A percentile compares a stretch with the other conserved stretches of the same genome.
Evolutionary conservation across 2,329 filamentous ascomycete species (phyloP).

Genomic region (Aspergillus niger): DNA sequence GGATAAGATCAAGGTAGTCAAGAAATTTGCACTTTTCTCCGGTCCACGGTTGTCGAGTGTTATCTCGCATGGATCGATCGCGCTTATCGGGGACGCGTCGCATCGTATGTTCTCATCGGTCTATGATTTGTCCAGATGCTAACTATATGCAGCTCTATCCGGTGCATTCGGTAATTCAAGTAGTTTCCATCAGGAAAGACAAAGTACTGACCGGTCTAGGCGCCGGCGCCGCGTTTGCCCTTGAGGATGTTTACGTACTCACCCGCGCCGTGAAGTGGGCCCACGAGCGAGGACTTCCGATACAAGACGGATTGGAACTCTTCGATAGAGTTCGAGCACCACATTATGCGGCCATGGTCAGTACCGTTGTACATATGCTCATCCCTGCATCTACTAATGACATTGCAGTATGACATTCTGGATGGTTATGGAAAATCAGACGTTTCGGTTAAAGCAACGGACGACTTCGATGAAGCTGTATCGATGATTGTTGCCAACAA

Average conservation of each 20-base stretch:
- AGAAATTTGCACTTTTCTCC: conserved; percentile 17
- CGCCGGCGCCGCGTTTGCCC: conserved; percentile 16
- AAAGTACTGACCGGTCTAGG: background rate
- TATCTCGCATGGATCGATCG: conserved; percentile 9
- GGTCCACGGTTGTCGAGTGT: conserved; percentile 11
- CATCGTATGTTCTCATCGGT: conserved; percentile 10
- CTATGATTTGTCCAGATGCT: background rate
- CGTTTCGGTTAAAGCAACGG: background rate
- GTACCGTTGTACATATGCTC: background rate
- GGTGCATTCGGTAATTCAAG: conserved; percentile 15
- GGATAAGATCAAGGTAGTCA: conserved; percentile 10
- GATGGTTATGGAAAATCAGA: conserved; percentile 7
- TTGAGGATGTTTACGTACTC: conserved; percentile 19
- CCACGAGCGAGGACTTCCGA: background rate
- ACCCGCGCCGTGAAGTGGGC: conserved; percentile 12
- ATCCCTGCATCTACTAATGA: background rate
- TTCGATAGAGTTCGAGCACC: conserved; percentile 14
- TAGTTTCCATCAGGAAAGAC: no score
- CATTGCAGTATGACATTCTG: conserved; percentile 12
- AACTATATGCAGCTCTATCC: conserved; percentile 9
- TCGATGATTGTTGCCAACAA: conserved; percentile 3
- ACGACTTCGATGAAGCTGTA: conserved; percentile 10
- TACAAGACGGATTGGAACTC: conserved; percentile 6
- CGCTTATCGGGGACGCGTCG: conserved; percentile 18
- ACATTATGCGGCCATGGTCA: conserved; percentile 16